Base-by-base conservation (phyloP, 768 basidiomycete genomes). In the Hydnomerulius pinastri region DNA sequence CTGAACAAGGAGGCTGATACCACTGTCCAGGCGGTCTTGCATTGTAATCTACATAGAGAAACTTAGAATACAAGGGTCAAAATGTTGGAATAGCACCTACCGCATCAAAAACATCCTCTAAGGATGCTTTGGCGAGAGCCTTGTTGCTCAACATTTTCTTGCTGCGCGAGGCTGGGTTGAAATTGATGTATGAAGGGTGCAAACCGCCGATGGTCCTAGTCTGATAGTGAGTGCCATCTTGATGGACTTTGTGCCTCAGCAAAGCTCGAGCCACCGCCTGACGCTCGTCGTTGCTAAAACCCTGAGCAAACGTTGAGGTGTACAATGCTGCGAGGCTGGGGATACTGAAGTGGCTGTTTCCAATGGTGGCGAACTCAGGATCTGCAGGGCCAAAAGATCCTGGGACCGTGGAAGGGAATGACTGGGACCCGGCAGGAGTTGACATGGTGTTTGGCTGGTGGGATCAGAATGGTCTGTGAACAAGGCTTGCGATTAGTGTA, bases 231-330 rank as follows among this genome's bases (percentile, higher is more conserved):
- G 20, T 17, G 10, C 46, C 46, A 43, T 53, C 40, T 15, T 15
- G 18, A 37, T 53, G 52, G 6, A 24, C 33, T 28, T 48, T 48
- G 36, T 48, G 40, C 39, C 42, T 48, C 15, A 53, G 46, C n/a
- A 48, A 13, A 6, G 40, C 39, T 6, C 9, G 42, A n/a, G 21
- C 41, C 24, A 24, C 41, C 1, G 52, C 52, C 28, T 48, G 40
- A 12, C 20, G 39, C 17, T 53, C 28, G 2, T 38, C 17, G 43
- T 49, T 49, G 13, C 47, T 40, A 28, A 33, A 49, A 18, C 47
- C 38, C 24, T 40, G 15, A 10, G 42, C 42, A 39, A 54, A 49
- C 10, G 35, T 3, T n/a, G 47, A 43, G 36, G 0, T 2, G 21
- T 54, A 45, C 7, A 54, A 12, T 12, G 41, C 47, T 18, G 43